phyloP scores from a whole-genome alignment of 305 asterid genomes.

The Salvia sclarea region DNA sequence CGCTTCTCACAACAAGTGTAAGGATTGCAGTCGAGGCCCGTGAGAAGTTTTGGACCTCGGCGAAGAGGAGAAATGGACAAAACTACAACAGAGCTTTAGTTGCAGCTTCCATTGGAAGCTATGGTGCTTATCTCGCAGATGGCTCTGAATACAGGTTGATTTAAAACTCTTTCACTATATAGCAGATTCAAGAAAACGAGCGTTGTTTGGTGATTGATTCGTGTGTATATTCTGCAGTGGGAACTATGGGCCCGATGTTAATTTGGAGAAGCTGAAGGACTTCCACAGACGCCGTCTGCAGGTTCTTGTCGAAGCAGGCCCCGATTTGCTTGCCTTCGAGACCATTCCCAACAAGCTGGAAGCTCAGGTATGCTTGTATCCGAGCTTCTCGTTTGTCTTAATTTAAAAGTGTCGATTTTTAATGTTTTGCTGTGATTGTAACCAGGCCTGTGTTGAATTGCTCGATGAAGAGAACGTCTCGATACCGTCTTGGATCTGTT shows the following conservation, averaged over 20 bases:
- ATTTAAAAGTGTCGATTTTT: neutral
- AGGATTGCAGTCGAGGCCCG: conserved; percentile 67
- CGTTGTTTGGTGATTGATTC: neutral
- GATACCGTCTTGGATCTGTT: conserved; percentile 82
- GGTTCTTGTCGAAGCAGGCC: conserved; percentile 70
- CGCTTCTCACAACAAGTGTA: conserved; percentile 56
- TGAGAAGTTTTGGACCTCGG: conserved; percentile 59
- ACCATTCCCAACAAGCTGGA: conserved; percentile 88
- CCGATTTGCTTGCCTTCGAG: conserved; percentile 85
- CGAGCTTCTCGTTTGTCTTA: conserved; percentile 21
- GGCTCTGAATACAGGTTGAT: conserved; percentile 86
- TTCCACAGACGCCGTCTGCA: conserved; percentile 75
- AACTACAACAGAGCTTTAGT: conserved; percentile 59
- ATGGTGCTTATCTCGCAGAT: conserved; percentile 87
- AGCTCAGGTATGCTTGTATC: conserved; percentile 55
- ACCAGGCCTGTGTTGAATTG: conserved; percentile 68
- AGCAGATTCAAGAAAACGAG: neutral
- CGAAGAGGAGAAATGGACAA: conserved; percentile 36
- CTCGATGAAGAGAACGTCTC: conserved; percentile 60
- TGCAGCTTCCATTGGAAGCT: conserved; percentile 91
- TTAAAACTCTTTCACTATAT: neutral
- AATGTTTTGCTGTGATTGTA: neutral
- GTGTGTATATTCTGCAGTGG: conserved; percentile 49
- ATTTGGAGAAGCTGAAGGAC: conserved; percentile 59
- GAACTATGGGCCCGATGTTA: conserved; percentile 51